Evolutionary conservation across 169 alveolate genomes (phyloP).

Genomic region (Plasmodium falciparum): DNA sequence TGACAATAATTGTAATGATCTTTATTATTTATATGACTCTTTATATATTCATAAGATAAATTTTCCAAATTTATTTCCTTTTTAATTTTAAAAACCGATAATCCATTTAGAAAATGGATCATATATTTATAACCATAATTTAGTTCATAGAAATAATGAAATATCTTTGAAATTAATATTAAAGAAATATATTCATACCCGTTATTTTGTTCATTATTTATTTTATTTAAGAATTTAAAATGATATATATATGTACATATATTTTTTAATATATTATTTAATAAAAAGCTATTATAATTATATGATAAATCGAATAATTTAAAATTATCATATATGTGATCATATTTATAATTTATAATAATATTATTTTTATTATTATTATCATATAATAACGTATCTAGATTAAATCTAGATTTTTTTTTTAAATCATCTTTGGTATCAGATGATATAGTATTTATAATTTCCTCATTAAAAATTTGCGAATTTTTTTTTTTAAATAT

Average conservation of each 20-base stretch:
- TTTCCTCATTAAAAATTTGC: background rate
- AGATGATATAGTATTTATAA: too few species aligned
- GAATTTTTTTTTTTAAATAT: background rate
- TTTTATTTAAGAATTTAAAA: constrained; percentile 46
- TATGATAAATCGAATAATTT: constrained; percentile 38
- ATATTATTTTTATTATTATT: background rate
- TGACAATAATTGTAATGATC: background rate
- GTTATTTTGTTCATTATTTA: constrained; percentile 46
- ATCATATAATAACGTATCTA: background rate
- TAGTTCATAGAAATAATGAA: constrained; percentile 51
- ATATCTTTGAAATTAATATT: constrained; percentile 50
- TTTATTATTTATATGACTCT: constrained; percentile 4
- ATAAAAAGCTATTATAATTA: constrained; percentile 33
- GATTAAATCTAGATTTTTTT: background rate
- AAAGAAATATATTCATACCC: constrained; percentile 62
- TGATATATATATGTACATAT: constrained; percentile 61
- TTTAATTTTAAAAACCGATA: constrained; percentile 52
- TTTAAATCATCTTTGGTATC: background rate
- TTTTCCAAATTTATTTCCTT: constrained; percentile 11
- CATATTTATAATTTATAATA: background rate
- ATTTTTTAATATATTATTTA: constrained; percentile 46
- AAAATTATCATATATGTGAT: constrained; percentile 5
- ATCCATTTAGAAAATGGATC: constrained; percentile 70
- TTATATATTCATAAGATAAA: constrained; percentile 16
- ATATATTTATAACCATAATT: constrained; percentile 66